phyloP scores from a whole-genome alignment of 345 rosid genomes.

The Corchorus olitorius region DNA sequence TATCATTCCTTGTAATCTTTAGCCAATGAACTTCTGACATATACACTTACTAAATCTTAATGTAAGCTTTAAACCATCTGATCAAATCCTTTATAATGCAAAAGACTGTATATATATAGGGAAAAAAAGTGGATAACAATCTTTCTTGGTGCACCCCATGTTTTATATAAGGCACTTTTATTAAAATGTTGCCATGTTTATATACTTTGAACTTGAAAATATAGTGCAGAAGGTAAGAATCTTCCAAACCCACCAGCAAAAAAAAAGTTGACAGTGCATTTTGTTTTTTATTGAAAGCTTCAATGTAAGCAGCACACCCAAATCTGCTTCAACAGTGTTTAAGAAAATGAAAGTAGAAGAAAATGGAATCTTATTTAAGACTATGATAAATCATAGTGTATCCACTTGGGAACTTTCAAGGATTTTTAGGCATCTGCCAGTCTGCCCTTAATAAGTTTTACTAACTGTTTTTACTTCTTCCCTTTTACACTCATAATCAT shows the following conservation, averaged over 20 bases:
- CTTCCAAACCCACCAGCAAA: slow-evolving; percentile 10
- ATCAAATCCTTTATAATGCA: slow-evolving; percentile 17
- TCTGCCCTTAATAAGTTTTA: slow-evolving; percentile 3
- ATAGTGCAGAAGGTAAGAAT: slow-evolving; percentile 13
- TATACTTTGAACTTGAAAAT: slow-evolving; percentile 23
- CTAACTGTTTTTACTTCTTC: background rate
- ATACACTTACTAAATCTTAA: background rate
- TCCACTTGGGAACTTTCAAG: slow-evolving; percentile 30
- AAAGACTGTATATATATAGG: background rate
- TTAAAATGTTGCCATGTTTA: slow-evolving; percentile 4
- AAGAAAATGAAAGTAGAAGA: slow-evolving; percentile 27
- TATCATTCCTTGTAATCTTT: background rate
- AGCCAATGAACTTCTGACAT: slow-evolving; percentile 11
- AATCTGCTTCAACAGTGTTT: slow-evolving; percentile 11
- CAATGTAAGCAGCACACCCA: slow-evolving; percentile 21
- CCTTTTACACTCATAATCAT: background rate
- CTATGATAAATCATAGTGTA: slow-evolving; percentile 18
- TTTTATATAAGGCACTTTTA: background rate
- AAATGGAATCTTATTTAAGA: slow-evolving; percentile 19
- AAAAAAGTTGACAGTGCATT: slow-evolving; percentile 18
- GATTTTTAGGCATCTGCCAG: slow-evolving; percentile 10
- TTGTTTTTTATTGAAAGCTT: slow-evolving; percentile 29
- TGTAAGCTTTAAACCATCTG: background rate
- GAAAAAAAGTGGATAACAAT: slow-evolving; percentile 1
- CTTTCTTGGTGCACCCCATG: slow-evolving; percentile 6